Evolutionary conservation across 208 protist genomes (phyloP).

Genomic region (Trichomonas gallinae): DNA sequence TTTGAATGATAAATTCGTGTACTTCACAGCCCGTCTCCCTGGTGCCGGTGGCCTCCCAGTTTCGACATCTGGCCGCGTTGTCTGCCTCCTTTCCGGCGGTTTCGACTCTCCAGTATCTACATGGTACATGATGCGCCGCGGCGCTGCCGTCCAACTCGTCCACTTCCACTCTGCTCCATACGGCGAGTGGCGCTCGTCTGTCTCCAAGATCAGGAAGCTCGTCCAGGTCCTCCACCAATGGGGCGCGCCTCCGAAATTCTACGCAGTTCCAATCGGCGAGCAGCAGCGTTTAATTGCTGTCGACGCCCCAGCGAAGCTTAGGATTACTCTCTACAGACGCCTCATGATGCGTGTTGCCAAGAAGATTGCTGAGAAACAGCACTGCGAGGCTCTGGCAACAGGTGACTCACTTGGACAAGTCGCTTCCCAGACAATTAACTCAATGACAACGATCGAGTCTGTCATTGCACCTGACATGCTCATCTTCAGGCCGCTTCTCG

Average conservation of each 20-base stretch:
- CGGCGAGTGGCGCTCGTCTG: neutral
- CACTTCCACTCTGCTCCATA: slow-evolving; percentile 15
- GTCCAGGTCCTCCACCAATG: neutral
- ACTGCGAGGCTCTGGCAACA: neutral
- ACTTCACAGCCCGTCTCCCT: neutral
- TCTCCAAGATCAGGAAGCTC: neutral
- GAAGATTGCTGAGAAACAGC: neutral
- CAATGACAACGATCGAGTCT: neutral
- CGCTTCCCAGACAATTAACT: neutral
- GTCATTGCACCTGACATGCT: neutral
- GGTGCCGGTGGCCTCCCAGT: neutral
- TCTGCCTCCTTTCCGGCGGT: neutral
- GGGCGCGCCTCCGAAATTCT: neutral
- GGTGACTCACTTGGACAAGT: slow-evolving; percentile 1
- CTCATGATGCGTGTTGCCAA: neutral
- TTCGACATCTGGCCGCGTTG: neutral
- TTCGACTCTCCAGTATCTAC: neutral
- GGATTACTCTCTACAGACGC: neutral
- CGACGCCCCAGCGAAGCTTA: neutral
- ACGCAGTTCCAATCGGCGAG: neutral
- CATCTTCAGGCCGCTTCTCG: neutral
- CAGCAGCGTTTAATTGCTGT: neutral
- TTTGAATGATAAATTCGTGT: neutral
- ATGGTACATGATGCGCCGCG: neutral
- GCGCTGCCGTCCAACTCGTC: neutral